Conservation (phyloP, 2,329 filamentous ascomycete genomes). For the Chrysosporium queenslandicum region DNA sequence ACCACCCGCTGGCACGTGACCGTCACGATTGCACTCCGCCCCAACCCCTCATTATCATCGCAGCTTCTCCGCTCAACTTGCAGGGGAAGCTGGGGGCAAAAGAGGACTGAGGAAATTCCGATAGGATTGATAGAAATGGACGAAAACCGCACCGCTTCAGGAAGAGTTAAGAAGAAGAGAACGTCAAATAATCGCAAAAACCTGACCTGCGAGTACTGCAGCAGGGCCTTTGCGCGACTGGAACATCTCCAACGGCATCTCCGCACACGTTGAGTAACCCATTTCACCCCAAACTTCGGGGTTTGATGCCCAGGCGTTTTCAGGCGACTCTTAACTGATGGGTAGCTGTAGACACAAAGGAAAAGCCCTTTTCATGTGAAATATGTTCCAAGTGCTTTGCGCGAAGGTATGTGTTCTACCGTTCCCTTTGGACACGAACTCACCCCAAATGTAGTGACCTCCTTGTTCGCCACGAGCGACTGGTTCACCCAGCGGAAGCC, state of each 20-base stretch:
- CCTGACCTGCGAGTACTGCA: slow-evolving; percentile 41
- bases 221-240: slow-evolving; percentile 39
- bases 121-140: slow-evolving; percentile 26
- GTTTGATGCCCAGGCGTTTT: slow-evolving; percentile 2
- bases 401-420: slow-evolving; percentile 29
- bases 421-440: slow-evolving; percentile 13
- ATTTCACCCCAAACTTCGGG: slow-evolving; percentile 3
- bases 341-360: slow-evolving; percentile 36
- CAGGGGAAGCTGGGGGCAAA: slow-evolving; percentile 6
- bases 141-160: slow-evolving; percentile 28
- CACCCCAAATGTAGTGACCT: slow-evolving; percentile 32
- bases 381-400: slow-evolving; percentile 42
- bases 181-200: slow-evolving; percentile 37
- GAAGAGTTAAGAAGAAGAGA: slow-evolving; percentile 35
- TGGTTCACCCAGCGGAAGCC: slow-evolving; percentile 39
- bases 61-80: slow-evolving; percentile 11
- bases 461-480: slow-evolving; percentile 41
- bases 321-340: slow-evolving; percentile 19
- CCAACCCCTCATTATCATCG: slow-evolving; percentile 7
- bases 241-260: slow-evolving; percentile 45
- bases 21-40: not conserved
- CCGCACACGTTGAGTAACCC: slow-evolving; percentile 41
- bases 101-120: not conserved
- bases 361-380: slow-evolving; percentile 43
- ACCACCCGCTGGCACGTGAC: slow-evolving; percentile 5